Evolutionary conservation across 805 yeast species (phyloP), one percentile per base, ranked within the genome.

Genomic region (Candida ipomoeae): DNA sequence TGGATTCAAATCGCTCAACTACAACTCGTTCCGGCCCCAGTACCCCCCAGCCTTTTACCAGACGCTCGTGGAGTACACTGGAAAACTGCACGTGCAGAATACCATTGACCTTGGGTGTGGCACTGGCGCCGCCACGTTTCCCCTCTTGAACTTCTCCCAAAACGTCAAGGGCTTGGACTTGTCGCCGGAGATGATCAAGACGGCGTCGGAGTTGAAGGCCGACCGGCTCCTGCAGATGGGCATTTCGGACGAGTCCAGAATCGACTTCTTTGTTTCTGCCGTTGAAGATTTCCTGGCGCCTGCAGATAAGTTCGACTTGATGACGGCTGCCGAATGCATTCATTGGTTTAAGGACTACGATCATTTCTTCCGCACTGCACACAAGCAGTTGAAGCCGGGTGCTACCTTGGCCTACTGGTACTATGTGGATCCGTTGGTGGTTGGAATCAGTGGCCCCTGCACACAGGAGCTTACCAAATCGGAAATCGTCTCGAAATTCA

Each of bases 31-130:
- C 55, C 67, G 78, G 21, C 78, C 78, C 1, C 70, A 69, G 44
- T 73, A 73, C 48, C 77, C 77, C 3, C 50, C 64, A 0, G 61
- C 69, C 3, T 73, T 73, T 56, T 73, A 71, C 51, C 56, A 59
- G 40, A 52, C 65, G 13, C 56, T 73, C 18, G 49, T 49, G 32
- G 57, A 60, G 1, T 71, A 68, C 51, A 62, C 61, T 3, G 55
- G 65, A 2, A 55, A 57, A 13, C 10, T 45, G n/a, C 40, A 23
- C 53, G 53, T 64, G 4, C 44, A 50, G 2, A 55, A 53, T 5
- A 57, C 82, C 7, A 63, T 67, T 60, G 69, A 66, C 59, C 57
- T 78, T 40, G 84, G 84, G 0, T 77, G 82, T 55, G 84, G 83
- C 0, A 77, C 83, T 0, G 84, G 83, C 0, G 75, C 74, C 23